These are phyloP conservation scores for Fusarium protoensiforme DNA, from an alignment of 2,329 filamentous ascomycete species.

Conservation along the genomic window DNA sequence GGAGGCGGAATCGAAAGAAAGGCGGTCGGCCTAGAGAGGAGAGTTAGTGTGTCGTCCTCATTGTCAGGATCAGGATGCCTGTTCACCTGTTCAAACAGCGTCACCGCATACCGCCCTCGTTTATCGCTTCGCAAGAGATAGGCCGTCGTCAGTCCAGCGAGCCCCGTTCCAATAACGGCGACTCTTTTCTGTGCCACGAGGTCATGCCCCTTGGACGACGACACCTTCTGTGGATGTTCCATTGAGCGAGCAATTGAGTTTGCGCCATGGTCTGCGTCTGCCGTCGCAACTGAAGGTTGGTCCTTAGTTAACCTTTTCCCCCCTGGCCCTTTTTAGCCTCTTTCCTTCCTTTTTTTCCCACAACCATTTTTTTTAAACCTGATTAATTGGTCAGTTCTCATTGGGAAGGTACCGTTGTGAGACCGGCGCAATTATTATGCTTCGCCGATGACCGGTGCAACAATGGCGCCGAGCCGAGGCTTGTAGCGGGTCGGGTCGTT, in stretches of 20 bases:
- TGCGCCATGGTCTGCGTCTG: neutral
- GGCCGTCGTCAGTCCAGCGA: conserved; percentile 51
- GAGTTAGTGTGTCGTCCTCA: neutral
- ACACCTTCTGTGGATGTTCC: neutral
- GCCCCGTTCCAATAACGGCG: conserved; percentile 52
- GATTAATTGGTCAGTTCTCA: neutral
- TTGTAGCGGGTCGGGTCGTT: neutral
- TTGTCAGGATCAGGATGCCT: too few species aligned
- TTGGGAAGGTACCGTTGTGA: neutral
- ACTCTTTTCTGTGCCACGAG: conserved; percentile 5
- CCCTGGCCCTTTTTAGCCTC: neutral
- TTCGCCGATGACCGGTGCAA: neutral
- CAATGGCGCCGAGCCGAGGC: neutral
- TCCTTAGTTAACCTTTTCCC: neutral
- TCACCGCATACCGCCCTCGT: conserved; percentile 46
- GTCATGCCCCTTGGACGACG: neutral
- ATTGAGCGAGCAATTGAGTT: neutral
- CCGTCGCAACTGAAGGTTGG: neutral
- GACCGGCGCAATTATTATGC: neutral
- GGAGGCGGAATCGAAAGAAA: conserved; percentile 54
- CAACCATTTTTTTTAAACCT: neutral
- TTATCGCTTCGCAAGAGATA: conserved; percentile 49
- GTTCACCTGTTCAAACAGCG: conserved; percentile 52
- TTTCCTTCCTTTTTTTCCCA: neutral
- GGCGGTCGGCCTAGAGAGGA: conserved; percentile 42